phyloP scores from a whole-genome alignment of 495 filamentous ascomycete genomes.

The Aspergillus asperescens region DNA sequence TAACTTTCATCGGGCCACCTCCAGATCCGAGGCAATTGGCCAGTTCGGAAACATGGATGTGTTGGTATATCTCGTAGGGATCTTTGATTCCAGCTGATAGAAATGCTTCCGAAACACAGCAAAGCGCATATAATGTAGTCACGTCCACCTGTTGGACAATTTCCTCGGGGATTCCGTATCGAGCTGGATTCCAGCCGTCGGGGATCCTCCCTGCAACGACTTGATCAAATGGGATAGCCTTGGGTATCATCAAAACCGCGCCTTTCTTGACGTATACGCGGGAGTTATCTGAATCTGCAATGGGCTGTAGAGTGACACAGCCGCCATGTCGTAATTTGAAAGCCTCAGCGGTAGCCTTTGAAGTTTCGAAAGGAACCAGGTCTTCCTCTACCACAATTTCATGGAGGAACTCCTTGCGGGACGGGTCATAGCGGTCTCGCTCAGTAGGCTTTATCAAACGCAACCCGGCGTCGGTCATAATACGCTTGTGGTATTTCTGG shows the following conservation, averaged over 20 bases:
- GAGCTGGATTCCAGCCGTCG: constrained; percentile 89
- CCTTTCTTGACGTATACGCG: constrained; percentile 90
- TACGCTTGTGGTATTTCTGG: constrained; percentile 87
- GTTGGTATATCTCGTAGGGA: constrained; percentile 98
- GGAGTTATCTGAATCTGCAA: constrained; percentile 83
- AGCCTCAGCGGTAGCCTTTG: constrained; percentile 91
- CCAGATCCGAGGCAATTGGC: constrained; percentile 97
- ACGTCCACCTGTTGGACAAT: constrained; percentile 96
- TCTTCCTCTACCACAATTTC: constrained; percentile 96
- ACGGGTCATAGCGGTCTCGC: constrained; percentile 90
- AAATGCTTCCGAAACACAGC: constrained; percentile 85
- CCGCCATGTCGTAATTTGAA: constrained; percentile 95
- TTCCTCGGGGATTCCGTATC: constrained; percentile 93
- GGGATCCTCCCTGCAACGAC: constrained; percentile 94
- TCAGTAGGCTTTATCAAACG: constrained; percentile 93
- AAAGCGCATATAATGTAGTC: constrained; percentile 88
- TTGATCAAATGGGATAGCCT: constrained; percentile 90
- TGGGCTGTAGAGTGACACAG: constrained; percentile 88
- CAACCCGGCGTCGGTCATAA: constrained; percentile 93
- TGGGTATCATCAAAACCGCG: constrained; percentile 87
- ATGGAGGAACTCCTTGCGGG: constrained; percentile 93
- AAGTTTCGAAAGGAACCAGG: constrained; percentile 91
- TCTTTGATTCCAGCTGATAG: constrained; percentile 93
- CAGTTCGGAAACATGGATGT: constrained; percentile 94
- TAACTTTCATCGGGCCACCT: constrained; percentile 71